Evolutionary conservation across 2,329 filamentous ascomycete genomes (phyloP).

Genomic region (Coniochaeta prunicola): DNA sequence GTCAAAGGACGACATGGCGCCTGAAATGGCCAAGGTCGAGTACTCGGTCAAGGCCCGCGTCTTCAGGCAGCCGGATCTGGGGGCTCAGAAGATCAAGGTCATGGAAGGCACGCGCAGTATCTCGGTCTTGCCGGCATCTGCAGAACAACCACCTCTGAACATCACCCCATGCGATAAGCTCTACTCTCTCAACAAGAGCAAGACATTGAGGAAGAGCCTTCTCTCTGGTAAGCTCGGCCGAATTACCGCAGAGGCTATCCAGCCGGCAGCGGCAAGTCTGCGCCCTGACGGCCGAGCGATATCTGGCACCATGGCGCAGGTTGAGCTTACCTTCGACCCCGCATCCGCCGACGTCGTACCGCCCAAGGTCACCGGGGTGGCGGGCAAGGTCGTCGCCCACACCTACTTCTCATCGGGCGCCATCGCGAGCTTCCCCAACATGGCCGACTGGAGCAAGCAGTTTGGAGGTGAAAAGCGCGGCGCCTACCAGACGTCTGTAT

Average conservation of each 20-base stretch:
- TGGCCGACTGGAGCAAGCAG: conserved; percentile 33
- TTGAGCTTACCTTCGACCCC: conserved; percentile 42
- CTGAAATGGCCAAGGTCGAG: conserved; percentile 46
- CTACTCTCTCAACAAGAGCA: conserved; percentile 43
- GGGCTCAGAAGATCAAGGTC: conserved; percentile 13
- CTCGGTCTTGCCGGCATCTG: conserved; percentile 43
- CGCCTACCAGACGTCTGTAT: conserved; percentile 37
- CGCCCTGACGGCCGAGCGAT: conserved; percentile 39
- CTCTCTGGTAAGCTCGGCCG: conserved; percentile 43
- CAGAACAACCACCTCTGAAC: conserved; percentile 44
- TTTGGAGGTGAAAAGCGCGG: conserved; percentile 32
- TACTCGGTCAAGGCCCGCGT: conserved; percentile 44
- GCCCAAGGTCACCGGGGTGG: conserved; percentile 40
- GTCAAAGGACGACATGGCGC: conserved; percentile 47
- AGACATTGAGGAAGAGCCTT: conserved; percentile 45
- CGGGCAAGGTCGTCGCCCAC: conserved; percentile 42
- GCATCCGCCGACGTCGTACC: conserved; percentile 31
- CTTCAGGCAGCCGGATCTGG: conserved; percentile 22
- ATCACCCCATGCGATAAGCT: conserved; percentile 38
- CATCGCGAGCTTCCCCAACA: conserved; percentile 40
- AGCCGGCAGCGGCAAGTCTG: conserved; percentile 37
- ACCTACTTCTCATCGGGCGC: conserved; percentile 44
- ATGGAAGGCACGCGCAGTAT: conserved; percentile 26
- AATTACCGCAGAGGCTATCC: conserved; percentile 38
- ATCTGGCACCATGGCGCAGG: conserved; percentile 31